Base-by-base conservation (phyloP, 177 flowering plant species). In the Vitis hybrid region DNA sequence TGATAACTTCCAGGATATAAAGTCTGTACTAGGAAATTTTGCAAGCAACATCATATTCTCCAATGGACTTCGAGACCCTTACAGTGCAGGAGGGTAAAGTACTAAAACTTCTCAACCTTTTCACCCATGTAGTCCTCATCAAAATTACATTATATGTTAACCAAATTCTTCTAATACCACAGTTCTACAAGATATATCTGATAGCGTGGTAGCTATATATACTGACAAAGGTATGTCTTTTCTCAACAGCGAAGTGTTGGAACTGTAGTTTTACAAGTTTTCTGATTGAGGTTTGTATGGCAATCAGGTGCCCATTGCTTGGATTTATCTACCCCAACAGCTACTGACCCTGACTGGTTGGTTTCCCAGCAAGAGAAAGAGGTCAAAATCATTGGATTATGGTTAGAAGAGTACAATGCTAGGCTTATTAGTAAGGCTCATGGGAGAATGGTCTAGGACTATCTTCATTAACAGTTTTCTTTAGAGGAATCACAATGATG, bases 11-110 rank as follows among this genome's bases (percentile, higher is more conserved):
- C 75, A 78, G 80, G 69, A 70, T 55, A 74, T 78, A 30, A 74
- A 70, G 45, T n/a, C 18, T 14, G 72, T 70, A 3, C 66, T 78
- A 5, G 6, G 54, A 14, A 62, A 18, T 14, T 78, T 78, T 49
- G 80, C 55, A 13, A 74, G 75, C 72, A 74, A 78, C 64, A 78
- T 78, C 56, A 78, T 78, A 11, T 78, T 74, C 60, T 74, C 80
- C 52, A 74, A 70, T 62, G 77, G 80, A 54, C 65, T 78, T 10
- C 51, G 64, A 68, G 81, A 78, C 34, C 78, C 81, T 50, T 74
- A 60, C 14, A 78, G 81, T 45, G 45, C 18, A 58, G 81, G 73
- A 55, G 78, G 81, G 81, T 78, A 74, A 11, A 52, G 4, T 11
- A 12, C 13, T 52, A 3, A 52, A 52, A 52, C 55, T 14, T 52